Evolutionary conservation across 2,329 filamentous ascomycete genomes (phyloP), one percentile per base, ranked within the genome.

Genomic region (Thelonectria discophora): DNA sequence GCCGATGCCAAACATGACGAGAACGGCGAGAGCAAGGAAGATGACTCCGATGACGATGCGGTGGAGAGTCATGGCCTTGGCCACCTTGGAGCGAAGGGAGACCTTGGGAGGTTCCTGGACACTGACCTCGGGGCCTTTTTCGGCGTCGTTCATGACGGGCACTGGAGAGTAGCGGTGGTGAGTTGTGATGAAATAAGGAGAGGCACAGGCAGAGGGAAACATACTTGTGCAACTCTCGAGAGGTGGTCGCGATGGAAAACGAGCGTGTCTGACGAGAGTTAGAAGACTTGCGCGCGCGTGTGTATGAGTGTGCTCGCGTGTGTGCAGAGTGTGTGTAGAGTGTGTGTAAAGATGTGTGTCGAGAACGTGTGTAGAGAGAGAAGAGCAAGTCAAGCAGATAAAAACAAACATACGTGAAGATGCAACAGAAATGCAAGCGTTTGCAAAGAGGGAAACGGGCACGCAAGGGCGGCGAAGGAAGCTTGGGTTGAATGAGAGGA

Each of bases 1-100:
- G 13, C 72, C 70, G 47, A 75, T 69, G 24, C 68, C 71, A 62
- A 76, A 73, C 64, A 75, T 67, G 52, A 65, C 43, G 20, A 60
- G 55, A 20, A 71, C 46, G n/a, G 72, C 42, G 49, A 53, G 60
- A 12, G 60, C 24, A 5, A 64, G 21, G 32, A 67, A 11, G 30
- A 64, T 20, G 17, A 58, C 42, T 21, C 54, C 50, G 34, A 62
- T 10, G 11, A 72, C 11, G 15, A 63, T 8, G 37, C 67, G 69
- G 58, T 65, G 65, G 18, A 52, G 37, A 20, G 30, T 34, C 37
- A 60, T 24, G 32, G 9, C 17, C 9, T 18, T 42, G 46, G 64
- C 70, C 55, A 55, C 9, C 45, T 67, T 67, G 40, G 49, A 15
- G 57, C 42, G 40, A 13, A 43, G 3, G n/a, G 57, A 49, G n/a